Percentiles rank a stretch among this genome's conserved stretches.
Evolutionary conservation across 2,329 filamentous ascomycete species (phyloP).

Genomic region (Pseudogymnoascus sp.): DNA sequence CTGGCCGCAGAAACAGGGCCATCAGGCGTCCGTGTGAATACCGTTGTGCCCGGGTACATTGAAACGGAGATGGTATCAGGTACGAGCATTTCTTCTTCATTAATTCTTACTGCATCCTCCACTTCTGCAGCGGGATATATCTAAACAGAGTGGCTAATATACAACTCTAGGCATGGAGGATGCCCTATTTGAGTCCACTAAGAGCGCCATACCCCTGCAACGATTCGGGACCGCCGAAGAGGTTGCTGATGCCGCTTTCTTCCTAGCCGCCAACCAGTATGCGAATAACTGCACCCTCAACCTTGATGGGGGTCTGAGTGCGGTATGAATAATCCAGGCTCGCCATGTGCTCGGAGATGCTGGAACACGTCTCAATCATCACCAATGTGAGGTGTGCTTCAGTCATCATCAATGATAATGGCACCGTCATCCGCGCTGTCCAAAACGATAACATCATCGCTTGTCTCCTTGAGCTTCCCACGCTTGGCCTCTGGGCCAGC

Average conservation of each 20-base stretch:
- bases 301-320: conserved; percentile 76
- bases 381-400: conserved; percentile 19
- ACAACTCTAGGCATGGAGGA: conserved; percentile 37
- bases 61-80: conserved; percentile 70
- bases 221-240: conserved; percentile 63
- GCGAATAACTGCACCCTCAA: conserved; percentile 83
- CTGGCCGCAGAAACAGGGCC: conserved; percentile 54
- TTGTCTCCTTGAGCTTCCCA: conserved; percentile 32
- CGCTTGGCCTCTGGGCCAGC: conserved; percentile 17
- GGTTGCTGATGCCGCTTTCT: conserved; percentile 73
- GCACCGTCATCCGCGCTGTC: conserved; percentile 43
- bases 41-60: conserved; percentile 75
- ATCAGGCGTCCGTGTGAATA: conserved; percentile 64
- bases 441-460: conserved; percentile 25
- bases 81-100: conserved; percentile 30
- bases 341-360: not conserved
- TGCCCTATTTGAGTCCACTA: conserved; percentile 20
- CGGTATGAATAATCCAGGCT: conserved; percentile 35
- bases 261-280: conserved; percentile 69
- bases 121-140: conserved; percentile 21
- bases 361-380: not conserved
- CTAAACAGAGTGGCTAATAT: conserved; percentile 23
- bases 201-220: conserved; percentile 49
- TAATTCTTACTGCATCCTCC: conserved; percentile 20
- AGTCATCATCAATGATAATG: conserved; percentile 61